Percentiles rank a stretch among this genome's conserved stretches.
phyloP scores from a whole-genome alignment of 2,329 filamentous ascomycete genomes.

The Venturia pyrina region DNA sequence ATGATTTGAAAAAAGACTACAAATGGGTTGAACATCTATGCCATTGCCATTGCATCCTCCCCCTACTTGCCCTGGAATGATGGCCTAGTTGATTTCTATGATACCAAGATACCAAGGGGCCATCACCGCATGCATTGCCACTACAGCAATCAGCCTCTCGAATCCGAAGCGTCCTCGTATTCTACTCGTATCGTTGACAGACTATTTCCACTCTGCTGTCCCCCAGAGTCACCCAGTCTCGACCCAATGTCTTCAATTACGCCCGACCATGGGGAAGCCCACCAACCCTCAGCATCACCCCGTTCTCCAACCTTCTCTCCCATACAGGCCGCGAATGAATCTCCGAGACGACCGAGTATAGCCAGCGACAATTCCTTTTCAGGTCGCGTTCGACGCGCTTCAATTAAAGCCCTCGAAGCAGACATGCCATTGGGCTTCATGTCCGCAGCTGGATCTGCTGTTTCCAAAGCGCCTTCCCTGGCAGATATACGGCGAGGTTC shows the following conservation, averaged over 20 bases:
- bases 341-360: background rate
- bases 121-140: background rate
- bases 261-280: background rate
- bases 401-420: conserved; percentile 28
- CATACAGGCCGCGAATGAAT: background rate
- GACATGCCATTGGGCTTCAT: conserved; percentile 31
- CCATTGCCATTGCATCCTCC: background rate
- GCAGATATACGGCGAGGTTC: conserved; percentile 31
- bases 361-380: background rate
- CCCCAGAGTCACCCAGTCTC: background rate
- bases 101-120: background rate
- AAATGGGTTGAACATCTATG: background rate
- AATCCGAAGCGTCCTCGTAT: background rate
- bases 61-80: background rate
- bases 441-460: conserved; percentile 34
- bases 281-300: background rate
- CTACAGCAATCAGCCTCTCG: background rate
- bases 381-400: conserved; percentile 23
- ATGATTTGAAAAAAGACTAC: background rate
- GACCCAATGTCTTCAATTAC: background rate
- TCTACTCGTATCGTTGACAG: background rate
- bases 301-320: background rate
- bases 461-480: conserved; percentile 32
- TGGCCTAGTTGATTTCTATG: background rate
- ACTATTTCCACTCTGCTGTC: background rate